Base-by-base conservation (phyloP, 1,284 basidiomycete genomes). In the Ceratobasidium sp. region DNA sequence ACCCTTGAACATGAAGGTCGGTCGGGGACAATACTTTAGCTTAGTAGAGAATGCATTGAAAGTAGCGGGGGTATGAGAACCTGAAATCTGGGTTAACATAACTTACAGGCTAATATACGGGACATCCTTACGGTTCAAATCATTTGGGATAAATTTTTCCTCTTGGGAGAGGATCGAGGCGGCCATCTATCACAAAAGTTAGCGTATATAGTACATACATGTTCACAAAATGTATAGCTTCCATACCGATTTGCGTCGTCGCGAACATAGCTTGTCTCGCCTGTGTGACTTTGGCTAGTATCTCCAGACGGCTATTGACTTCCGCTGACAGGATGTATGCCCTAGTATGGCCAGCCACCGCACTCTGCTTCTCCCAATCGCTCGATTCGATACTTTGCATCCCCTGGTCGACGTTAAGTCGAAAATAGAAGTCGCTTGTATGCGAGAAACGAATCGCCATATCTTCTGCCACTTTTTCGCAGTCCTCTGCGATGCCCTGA, bases 401-500 rank as follows among this genome's bases (percentile, higher is more conserved):
- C 10, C 68, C n/a, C n/a, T n/a, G n/a, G n/a, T n/a, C n/a, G n/a
- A n/a, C n/a, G n/a, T n/a, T n/a, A n/a, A n/a, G n/a, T 55, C 68
- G 53, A 22, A 49, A 69, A 53, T 69, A 69, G 1, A 69, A 25
- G 2, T 58, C 32, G 15, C 31, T 27, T 2, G 20, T 13, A 13
- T 20, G 27, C 32, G 10, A 13, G 15, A 69, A 57, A 29, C 57
- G 68, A 5, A 12, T 12, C 2, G 27, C 54, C 40, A 50, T 31
- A 25, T 58, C 20, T n/a, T 58, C 40, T 4, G 54, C 55, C 32
- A 47, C 32, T 15, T 27, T 45, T 27, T 69, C 68, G 45, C 42
- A 42, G 54, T 69, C 68, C 17, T 35, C 45, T 12, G 55, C 54
- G 5, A 69, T 69, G 22, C 25, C 27, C 34, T n/a, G n/a, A n/a